A percentile compares a stretch with the other conserved stretches of the same genome.
phyloP scores from a whole-genome alignment of 2,329 filamentous ascomycete genomes.

The Cercospora zeina region DNA sequence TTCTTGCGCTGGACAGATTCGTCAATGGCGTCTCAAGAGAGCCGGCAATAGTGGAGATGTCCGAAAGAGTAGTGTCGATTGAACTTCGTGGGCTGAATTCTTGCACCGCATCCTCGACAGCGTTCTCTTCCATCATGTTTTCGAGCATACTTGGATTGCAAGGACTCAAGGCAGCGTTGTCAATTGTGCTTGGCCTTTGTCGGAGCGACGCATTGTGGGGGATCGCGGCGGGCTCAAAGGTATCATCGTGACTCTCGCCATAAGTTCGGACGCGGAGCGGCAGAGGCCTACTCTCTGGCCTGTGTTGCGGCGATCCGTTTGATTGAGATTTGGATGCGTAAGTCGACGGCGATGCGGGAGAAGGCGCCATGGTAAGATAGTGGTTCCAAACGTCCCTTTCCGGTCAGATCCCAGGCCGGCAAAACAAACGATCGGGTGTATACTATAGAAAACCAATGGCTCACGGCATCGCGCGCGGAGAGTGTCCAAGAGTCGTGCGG shows the following conservation, averaged over 20 bases:
- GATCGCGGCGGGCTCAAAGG: slow-evolving; percentile 21
- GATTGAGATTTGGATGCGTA: background rate
- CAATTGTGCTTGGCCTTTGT: slow-evolving; percentile 20
- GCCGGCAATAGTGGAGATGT: slow-evolving; percentile 22
- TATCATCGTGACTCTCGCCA: slow-evolving; percentile 24
- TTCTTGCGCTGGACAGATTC: slow-evolving; percentile 25
- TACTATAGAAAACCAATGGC: background rate
- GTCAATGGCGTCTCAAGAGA: slow-evolving; percentile 26
- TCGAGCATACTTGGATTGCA: slow-evolving; percentile 9
- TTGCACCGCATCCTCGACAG: slow-evolving; percentile 47
- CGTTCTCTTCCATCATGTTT: slow-evolving; percentile 58
- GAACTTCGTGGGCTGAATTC: slow-evolving; percentile 33
- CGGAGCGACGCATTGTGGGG: slow-evolving; percentile 20
- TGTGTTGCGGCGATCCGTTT: slow-evolving; percentile 10
- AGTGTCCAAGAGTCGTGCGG: background rate
- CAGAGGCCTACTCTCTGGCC: slow-evolving; percentile 25
- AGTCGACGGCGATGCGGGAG: background rate
- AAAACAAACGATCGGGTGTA: background rate
- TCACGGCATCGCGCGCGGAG: background rate
- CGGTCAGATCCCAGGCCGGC: slow-evolving; percentile 2
- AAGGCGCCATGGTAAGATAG: slow-evolving; percentile 1
- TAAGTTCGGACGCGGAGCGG: slow-evolving; percentile 29
- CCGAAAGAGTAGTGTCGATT: slow-evolving; percentile 21
- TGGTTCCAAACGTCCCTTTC: background rate
- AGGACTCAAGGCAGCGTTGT: slow-evolving; percentile 22